Percentiles rank a stretch among this genome's conserved stretches.
phyloP scores from a whole-genome alignment of 495 filamentous ascomycete species.

The Aspergillus egyptiacus region DNA sequence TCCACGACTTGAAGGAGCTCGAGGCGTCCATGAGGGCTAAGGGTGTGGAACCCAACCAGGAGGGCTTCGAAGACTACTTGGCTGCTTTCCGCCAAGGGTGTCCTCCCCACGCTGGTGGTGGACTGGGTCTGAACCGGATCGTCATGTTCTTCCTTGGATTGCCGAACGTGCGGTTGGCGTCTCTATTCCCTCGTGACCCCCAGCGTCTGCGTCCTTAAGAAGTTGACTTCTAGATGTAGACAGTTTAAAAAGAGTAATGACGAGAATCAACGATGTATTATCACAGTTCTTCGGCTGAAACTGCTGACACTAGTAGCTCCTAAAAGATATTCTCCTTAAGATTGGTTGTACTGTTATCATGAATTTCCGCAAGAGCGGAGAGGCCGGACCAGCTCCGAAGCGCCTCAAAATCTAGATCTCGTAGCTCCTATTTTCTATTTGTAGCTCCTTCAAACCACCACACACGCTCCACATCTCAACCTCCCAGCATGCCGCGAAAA shows the following conservation, averaged over 20 bases:
- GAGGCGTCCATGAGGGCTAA: conserved; percentile 62
- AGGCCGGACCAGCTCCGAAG: conserved; percentile 8
- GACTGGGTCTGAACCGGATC: conserved; percentile 81
- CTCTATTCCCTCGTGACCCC: conserved; percentile 79
- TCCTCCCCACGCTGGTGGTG: conserved; percentile 79
- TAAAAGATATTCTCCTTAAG: too few species aligned
- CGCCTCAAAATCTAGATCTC: not conserved
- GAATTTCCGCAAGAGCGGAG: too few species aligned
- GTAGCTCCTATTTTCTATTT: not conserved
- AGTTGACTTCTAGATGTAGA: conserved; percentile 1
- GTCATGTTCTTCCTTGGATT: conserved; percentile 83
- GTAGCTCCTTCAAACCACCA: conserved; percentile 3
- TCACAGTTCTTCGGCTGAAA: too few species aligned
- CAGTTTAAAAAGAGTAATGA: conserved; percentile 3
- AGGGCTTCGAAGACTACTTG: conserved; percentile 79
- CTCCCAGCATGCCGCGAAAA: conserved; percentile 30
- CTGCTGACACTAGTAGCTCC: too few species aligned
- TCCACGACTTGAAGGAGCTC: conserved; percentile 66
- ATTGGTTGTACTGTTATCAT: too few species aligned
- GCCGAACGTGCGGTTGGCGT: conserved; percentile 72
- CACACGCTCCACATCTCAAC: conserved; percentile 3
- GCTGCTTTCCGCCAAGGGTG: conserved; percentile 74
- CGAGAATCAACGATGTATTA: conserved; percentile 1
- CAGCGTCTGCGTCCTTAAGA: conserved; percentile 66
- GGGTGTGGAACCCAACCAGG: conserved; percentile 64